A percentile compares a stretch with the other conserved stretches of the same genome.
Evolutionary conservation across 2,329 filamentous ascomycete genomes (phyloP).

Genomic region (Tolypocladium capitatum): DNA sequence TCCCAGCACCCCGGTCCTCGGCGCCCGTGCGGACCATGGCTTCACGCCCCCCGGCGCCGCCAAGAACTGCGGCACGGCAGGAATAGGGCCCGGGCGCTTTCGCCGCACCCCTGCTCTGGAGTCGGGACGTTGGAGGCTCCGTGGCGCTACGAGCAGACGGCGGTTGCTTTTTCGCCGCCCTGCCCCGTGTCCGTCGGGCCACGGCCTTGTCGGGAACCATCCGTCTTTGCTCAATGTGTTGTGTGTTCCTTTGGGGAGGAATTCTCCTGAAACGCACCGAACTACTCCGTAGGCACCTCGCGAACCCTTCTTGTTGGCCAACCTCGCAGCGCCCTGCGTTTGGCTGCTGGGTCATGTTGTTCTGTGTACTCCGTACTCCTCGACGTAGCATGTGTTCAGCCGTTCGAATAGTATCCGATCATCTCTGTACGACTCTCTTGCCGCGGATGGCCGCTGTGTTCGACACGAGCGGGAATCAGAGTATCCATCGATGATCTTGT

Average conservation of each 20-base stretch:
- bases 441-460: not conserved
- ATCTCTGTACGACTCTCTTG: not conserved
- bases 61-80: not conserved
- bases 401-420: not conserved
- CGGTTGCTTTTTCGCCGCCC: not conserved
- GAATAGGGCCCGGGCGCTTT: not conserved
- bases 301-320: not conserved
- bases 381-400: no score
- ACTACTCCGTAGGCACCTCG: no score
- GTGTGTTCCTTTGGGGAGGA: no score
- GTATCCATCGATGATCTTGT: constrained; percentile 1
- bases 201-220: no score
- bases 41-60: not conserved
- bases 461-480: not conserved
- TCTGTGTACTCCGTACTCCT: not conserved
- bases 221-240: no score
- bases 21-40: not conserved
- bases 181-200: no score
- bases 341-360: not conserved
- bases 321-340: not conserved
- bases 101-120: not conserved
- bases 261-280: no score
- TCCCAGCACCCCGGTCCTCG: not conserved
- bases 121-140: not conserved
- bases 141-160: not conserved